These are phyloP conservation scores for Backusella sp. DNA, from an alignment of 192 early-diverging fungal species.

Conservation along the genomic window DNA sequence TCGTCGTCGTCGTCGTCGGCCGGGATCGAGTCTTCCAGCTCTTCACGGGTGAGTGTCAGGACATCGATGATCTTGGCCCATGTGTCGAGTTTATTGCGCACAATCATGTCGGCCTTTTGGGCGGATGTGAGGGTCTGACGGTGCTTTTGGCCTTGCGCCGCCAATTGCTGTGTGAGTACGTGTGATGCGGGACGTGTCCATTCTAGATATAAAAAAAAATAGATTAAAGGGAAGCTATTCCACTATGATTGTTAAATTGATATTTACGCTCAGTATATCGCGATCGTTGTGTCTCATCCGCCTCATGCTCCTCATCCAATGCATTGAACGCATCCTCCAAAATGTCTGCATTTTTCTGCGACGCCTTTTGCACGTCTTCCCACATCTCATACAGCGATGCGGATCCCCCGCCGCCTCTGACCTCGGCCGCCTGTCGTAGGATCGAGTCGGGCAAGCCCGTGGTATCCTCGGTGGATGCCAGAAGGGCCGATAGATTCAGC, in stretches of 20 bases:
- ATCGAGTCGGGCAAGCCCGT: constrained; percentile 72
- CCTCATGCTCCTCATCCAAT: constrained; percentile 67
- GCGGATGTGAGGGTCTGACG: constrained; percentile 56
- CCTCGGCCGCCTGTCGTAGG: constrained; percentile 70
- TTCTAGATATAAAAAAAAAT: constrained; percentile 15
- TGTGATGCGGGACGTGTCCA: constrained; percentile 60
- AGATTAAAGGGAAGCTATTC: background rate
- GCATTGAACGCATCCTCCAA: constrained; percentile 68
- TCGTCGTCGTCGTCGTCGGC: background rate
- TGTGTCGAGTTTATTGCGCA: constrained; percentile 56
- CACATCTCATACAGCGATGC: constrained; percentile 59
- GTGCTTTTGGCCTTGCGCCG: constrained; percentile 56
- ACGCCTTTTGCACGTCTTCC: constrained; percentile 58
- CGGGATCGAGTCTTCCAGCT: constrained; percentile 37
- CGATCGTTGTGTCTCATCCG: constrained; percentile 62
- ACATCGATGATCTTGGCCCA: constrained; percentile 60
- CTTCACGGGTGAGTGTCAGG: constrained; percentile 35
- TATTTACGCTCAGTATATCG: constrained; percentile 45
- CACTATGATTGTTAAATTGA: background rate
- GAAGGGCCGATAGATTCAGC: constrained; percentile 23
- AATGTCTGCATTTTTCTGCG: constrained; percentile 49
- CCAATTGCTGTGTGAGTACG: constrained; percentile 50
- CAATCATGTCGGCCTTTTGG: constrained; percentile 54
- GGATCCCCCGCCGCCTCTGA: constrained; percentile 71
- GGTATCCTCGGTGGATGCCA: constrained; percentile 64